These are phyloP conservation scores for Raddia guianensis DNA, from an alignment of 176 grass and related monocot genomes.

Conservation along the genomic window DNA sequence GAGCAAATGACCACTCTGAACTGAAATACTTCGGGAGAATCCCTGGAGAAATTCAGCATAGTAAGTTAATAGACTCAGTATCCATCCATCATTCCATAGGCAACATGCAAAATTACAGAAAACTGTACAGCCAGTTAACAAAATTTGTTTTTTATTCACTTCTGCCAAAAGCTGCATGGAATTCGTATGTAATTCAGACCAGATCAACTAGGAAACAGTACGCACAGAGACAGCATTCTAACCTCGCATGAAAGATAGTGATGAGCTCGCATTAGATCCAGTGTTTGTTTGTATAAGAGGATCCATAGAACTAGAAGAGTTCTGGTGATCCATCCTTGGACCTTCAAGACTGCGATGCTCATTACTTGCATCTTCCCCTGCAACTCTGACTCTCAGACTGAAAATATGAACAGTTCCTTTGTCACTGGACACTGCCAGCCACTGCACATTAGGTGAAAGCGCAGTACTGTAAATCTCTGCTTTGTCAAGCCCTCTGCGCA, in stretches of 20 bases:
- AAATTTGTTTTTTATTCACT: slow-evolving; percentile 16
- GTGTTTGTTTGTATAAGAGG: slow-evolving; percentile 71
- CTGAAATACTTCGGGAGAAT: slow-evolving; percentile 91
- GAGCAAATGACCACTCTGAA: slow-evolving; percentile 98
- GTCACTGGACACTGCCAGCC: slow-evolving; percentile 86
- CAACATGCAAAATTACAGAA: slow-evolving; percentile 7
- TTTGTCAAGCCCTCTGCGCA: slow-evolving; percentile 85
- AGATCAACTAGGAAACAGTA: slow-evolving; percentile 38
- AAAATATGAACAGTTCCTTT: slow-evolving; percentile 95
- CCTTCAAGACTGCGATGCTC: slow-evolving; percentile 50
- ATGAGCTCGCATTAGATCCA: slow-evolving; percentile 82
- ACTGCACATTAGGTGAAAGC: slow-evolving; percentile 81
- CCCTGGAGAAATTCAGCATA: slow-evolving; percentile 53
- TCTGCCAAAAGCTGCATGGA: not conserved
- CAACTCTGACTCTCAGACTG: slow-evolving; percentile 83
- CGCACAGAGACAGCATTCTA: slow-evolving; percentile 10
- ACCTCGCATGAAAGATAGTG: slow-evolving; percentile 91
- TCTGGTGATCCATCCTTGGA: slow-evolving; percentile 70
- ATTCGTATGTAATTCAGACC: not conserved
- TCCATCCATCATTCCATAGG: slow-evolving; percentile 1
- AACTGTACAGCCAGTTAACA: not conserved
- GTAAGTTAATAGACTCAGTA: slow-evolving; percentile 8
- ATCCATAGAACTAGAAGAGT: slow-evolving; percentile 67
- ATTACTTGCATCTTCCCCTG: slow-evolving; percentile 66
- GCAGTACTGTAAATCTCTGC: slow-evolving; percentile 91